phyloP scores from a whole-genome alignment of 1,284 basidiomycete species.

The Puccinia novopanici region DNA sequence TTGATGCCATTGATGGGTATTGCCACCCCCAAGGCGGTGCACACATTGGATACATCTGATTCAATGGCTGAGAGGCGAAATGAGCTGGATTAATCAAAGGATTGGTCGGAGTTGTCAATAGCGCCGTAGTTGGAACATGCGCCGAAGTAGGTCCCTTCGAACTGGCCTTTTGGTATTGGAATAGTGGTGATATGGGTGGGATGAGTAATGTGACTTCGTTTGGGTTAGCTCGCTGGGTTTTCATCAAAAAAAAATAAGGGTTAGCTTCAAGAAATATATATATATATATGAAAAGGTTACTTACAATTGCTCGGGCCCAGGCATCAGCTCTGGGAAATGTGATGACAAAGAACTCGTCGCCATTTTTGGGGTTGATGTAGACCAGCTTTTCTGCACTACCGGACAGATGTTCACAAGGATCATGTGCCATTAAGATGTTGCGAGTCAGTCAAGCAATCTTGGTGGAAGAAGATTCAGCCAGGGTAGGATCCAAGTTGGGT shows the following conservation, averaged over 20 bases:
- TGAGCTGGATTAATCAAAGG: too few relatives aligned
- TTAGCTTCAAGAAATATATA: neutral
- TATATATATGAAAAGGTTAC: neutral
- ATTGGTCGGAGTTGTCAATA: too few relatives aligned
- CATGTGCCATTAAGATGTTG: neutral
- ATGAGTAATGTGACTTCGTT: neutral
- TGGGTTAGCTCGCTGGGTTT: neutral
- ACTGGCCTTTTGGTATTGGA: too few relatives aligned
- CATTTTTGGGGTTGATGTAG: neutral
- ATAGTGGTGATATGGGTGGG: slow-evolving; percentile 9
- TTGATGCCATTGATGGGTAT: too few relatives aligned
- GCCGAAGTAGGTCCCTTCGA: too few relatives aligned
- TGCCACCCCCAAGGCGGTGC: too few relatives aligned
- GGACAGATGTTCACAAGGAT: neutral
- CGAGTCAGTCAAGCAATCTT: too few relatives aligned
- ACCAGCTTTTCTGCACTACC: neutral
- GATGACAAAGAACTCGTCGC: neutral
- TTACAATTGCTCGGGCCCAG: slow-evolving; percentile 15
- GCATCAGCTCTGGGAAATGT: neutral
- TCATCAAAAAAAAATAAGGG: neutral
- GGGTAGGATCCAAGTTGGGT: neutral
- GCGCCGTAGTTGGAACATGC: too few relatives aligned
- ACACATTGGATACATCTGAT: too few relatives aligned
- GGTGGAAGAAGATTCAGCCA: neutral
- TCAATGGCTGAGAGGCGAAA: too few relatives aligned